Evolutionary conservation across 495 filamentous ascomycete genomes (phyloP).

Genomic region (Podospora pseudopauciseta): DNA sequence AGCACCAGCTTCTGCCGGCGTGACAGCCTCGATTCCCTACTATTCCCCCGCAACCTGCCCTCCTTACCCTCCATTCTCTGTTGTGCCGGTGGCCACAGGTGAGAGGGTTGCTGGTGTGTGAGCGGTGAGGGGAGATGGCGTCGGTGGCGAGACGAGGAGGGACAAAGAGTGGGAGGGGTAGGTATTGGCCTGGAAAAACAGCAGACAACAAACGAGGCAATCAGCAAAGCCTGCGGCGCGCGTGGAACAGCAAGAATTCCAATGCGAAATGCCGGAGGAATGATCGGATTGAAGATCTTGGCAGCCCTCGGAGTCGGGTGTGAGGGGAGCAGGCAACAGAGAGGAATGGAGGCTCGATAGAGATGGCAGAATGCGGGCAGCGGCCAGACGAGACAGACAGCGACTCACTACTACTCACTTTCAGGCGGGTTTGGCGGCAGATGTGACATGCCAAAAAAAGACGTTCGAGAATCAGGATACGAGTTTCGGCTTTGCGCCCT

Average conservation of each 20-base stretch:
- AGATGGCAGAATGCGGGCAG: background rate
- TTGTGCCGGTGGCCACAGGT: background rate
- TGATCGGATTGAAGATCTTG: background rate
- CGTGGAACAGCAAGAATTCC: background rate
- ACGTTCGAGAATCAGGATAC: background rate
- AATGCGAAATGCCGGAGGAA: background rate
- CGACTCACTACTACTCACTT: background rate
- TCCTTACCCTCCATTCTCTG: conserved; percentile 2
- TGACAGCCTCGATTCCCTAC: conserved; percentile 4
- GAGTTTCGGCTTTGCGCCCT: background rate
- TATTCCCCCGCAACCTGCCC: background rate
- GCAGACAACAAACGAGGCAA: background rate
- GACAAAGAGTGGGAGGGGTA: background rate
- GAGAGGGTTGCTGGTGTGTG: background rate
- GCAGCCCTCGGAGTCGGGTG: background rate
- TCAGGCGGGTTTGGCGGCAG: background rate
- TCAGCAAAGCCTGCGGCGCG: background rate
- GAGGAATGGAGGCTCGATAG: background rate
- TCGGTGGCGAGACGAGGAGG: background rate
- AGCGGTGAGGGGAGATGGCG: background rate
- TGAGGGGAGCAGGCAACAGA: too few relatives aligned
- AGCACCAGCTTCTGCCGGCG: conserved; percentile 17
- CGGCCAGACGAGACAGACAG: background rate
- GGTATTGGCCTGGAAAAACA: background rate
- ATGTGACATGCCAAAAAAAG: background rate